Evolutionary conservation across 768 basidiomycete species (phyloP).

Genomic region (Kwoniella sp.): DNA sequence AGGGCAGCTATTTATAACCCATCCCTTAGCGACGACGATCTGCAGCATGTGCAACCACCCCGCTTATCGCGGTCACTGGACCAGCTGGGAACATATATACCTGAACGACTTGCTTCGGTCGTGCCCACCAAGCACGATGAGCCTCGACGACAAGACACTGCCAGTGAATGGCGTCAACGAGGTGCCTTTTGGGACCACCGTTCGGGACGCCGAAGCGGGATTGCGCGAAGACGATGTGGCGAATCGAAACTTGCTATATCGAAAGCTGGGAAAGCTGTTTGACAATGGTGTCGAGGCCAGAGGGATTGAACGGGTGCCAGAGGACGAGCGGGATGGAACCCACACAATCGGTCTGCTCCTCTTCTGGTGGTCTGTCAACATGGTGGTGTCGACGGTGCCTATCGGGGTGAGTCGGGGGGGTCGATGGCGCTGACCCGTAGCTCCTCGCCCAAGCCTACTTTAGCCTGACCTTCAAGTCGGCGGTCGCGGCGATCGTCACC

Average conservation of each 20-base stretch:
- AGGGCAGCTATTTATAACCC: no score
- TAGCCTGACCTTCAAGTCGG: conserved; percentile 56
- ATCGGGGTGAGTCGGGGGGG: conserved; percentile 51
- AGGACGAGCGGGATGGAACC: conserved; percentile 54
- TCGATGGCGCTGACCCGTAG: neutral
- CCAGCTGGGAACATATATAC: no score
- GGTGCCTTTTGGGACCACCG: no score
- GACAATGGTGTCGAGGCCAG: conserved; percentile 57
- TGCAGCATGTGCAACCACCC: no score
- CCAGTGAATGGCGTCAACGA: no score
- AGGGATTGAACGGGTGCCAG: conserved; percentile 59
- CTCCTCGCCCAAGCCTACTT: conserved; percentile 55
- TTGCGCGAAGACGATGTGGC: conserved; percentile 5
- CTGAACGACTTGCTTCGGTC: no score
- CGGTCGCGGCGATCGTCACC: conserved; percentile 54
- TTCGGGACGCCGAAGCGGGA: neutral
- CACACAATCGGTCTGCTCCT: conserved; percentile 42
- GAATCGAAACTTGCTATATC: conserved; percentile 8
- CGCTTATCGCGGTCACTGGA: no score
- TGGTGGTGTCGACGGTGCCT: conserved; percentile 56
- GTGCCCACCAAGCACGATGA: no score
- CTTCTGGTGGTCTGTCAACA: conserved; percentile 55
- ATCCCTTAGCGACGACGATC: no score
- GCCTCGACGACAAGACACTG: no score
- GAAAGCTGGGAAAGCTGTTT: conserved; percentile 52